Evolutionary conservation across 768 basidiomycete species (phyloP), one percentile per base, ranked within the genome.

Genomic region (Trametes maxima): DNA sequence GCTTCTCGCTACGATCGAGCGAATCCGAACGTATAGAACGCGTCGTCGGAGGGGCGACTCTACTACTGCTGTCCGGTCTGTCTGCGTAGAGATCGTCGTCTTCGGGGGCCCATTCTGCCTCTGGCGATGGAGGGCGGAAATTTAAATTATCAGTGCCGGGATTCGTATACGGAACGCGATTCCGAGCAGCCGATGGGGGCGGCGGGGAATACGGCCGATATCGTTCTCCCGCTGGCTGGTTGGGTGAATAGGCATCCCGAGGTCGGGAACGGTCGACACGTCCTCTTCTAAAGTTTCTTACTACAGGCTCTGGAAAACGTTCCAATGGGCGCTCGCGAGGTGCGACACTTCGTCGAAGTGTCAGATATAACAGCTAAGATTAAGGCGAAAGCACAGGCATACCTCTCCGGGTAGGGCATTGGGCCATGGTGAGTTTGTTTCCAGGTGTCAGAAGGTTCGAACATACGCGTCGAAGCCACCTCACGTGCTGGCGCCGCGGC

Each of bases 361-460:
- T 50, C 35, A 48, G 52, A 33, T 7, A 28, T 19, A 7, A n/a
- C 24, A 22, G 37, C 17, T 22, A 25, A 3, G 25, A 22, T 1
- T n/a, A n/a, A n/a, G n/a, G 17, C 17, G 8, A 40, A 22, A 46
- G 57, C 48, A 65, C 43, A 49, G 54, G 53, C 61, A 53, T 35
- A 52, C 55, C 49, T 57, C 10, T 52, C 57, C 21, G 46, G 44
- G 43, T 58, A 58, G 1, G 51, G 40, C 10, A n/a, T 1, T 28
- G 55, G 78, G 67, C 85, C 83, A 50, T 67, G 67, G 65, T 84
- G 84, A 10, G 75, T 73, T 64, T 87, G 82, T 69, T 86, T 88
- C 89, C 90, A 90, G 35, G 77, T 74, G 19, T 88, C 85, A 36
- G 87, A 88, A 35, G 89, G 88, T 69, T 91, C 90, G 68, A 90